These are phyloP conservation scores for Nicotiana tabacum DNA, from an alignment of 257 asterid species.

Conservation along the genomic window DNA sequence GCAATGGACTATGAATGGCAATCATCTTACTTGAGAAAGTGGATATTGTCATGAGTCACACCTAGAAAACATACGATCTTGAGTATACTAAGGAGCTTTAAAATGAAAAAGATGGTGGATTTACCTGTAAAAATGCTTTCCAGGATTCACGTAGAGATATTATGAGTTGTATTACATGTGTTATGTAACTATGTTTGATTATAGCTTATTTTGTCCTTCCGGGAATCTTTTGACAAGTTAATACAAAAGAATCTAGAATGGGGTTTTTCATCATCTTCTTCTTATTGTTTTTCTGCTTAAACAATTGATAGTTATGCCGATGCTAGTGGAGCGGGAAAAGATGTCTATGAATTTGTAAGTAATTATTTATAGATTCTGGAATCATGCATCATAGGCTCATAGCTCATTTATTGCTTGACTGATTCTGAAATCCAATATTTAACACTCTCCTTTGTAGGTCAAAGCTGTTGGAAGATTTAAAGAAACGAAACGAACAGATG, in stretches of 20 bases:
- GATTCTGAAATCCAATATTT: not conserved
- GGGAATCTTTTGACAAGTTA: not conserved
- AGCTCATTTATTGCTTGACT: not conserved
- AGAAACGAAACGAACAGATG: conserved; percentile 66
- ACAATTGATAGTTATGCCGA: conserved; percentile 52
- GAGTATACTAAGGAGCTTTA: not conserved
- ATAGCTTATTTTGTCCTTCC: not conserved
- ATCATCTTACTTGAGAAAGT: not conserved
- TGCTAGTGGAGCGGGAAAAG: conserved; percentile 70
- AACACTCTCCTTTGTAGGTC: conserved; percentile 34
- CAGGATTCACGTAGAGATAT: not conserved
- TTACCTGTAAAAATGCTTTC: not conserved
- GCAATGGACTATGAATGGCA: not conserved
- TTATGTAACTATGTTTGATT: not conserved
- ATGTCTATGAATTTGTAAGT: conserved; percentile 74
- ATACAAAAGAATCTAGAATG: not conserved
- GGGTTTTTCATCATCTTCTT: not conserved
- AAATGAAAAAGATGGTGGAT: not conserved
- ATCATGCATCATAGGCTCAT: not conserved
- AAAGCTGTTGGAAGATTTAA: conserved; percentile 69
- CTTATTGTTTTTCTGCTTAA: not conserved
- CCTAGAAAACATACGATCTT: not conserved
- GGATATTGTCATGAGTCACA: not conserved
- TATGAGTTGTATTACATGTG: not conserved
- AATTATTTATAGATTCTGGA: not conserved